Evolutionary conservation across 768 basidiomycete genomes (phyloP), one percentile per base, ranked within the genome.

Genomic region (Boletus fagicola): DNA sequence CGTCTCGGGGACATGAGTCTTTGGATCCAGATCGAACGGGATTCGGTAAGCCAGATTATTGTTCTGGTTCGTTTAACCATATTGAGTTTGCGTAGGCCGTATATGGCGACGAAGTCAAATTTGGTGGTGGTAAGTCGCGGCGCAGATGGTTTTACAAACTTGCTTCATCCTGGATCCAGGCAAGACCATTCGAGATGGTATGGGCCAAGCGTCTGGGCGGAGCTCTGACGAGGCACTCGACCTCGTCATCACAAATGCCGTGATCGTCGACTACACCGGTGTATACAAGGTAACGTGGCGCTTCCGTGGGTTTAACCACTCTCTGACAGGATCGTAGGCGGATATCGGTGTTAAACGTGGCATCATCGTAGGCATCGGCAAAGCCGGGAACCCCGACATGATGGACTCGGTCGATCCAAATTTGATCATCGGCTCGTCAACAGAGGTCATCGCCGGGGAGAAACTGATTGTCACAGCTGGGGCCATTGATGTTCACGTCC

Each of bases 101-200:
- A 4, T 96, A 97, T 68, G 97, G 96, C 2, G 96, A 98, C 57
- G 96, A 98, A 74, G 89, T 92, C 75, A 98, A 98, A 75, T 99
- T 99, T 65, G 97, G 97, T 9, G 96, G 94, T 66, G 96, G 93
- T 86, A 65, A 60, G 74, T 58, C 42, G 15, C 45, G 0, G 12
- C 8, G 22, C 26, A 22, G 40, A 52, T 6, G 1, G 18, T 15
- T 43, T 44, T 31, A 31, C 33, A 26, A 22, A 10, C 20, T 16
- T 46, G 40, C 45, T 51, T 24, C 44, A 47, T 49, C 12, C 33
- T 22, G n/a, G 11, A 35, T 15, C 7, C 60, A 92, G 92, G 94
- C 18, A 98, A 98, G 74, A 83, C 88, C 1, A 90, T 98, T 51
- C 87, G 96, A 24, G 97, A 98, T 66, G 97, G 97, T 6, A 96